Percentiles rank a stretch among this genome's conserved stretches.
Evolutionary conservation across 2,329 filamentous ascomycete genomes (phyloP).

Genomic region (Helotiales sp.): DNA sequence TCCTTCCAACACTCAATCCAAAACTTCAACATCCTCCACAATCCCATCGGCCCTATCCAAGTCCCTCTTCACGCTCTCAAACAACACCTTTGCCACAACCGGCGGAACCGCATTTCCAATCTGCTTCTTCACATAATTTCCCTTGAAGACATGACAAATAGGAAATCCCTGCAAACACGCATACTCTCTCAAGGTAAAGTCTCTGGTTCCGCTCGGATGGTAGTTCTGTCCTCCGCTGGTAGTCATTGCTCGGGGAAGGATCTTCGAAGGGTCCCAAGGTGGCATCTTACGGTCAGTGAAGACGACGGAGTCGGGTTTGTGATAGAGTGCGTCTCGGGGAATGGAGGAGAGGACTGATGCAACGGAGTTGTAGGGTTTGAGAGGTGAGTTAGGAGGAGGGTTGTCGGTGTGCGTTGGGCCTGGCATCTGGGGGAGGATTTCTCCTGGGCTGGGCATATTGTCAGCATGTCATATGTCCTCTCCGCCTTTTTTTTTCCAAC

Average conservation of each 20-base stretch:
- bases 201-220: slow-evolving; percentile 63
- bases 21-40: slow-evolving; percentile 29
- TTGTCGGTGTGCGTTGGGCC: slow-evolving; percentile 54
- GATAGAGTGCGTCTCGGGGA: slow-evolving; percentile 37
- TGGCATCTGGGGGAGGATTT: slow-evolving; percentile 67
- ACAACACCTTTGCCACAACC: slow-evolving; percentile 46
- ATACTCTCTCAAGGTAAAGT: slow-evolving; percentile 67
- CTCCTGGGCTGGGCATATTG: slow-evolving; percentile 57
- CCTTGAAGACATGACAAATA: slow-evolving; percentile 53
- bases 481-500: not conserved
- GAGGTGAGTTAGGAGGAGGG: slow-evolving; percentile 36
- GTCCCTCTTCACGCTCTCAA: slow-evolving; percentile 41
- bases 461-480: slow-evolving; percentile 1
- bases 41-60: slow-evolving; percentile 29
- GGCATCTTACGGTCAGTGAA: slow-evolving; percentile 9
- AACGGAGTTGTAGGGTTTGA: slow-evolving; percentile 46
- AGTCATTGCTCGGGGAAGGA: slow-evolving; percentile 61
- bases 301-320: slow-evolving; percentile 38
- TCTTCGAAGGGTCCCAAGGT: slow-evolving; percentile 47
- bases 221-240: slow-evolving; percentile 62
- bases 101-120: slow-evolving; percentile 82
- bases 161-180: slow-evolving; percentile 73
- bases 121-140: slow-evolving; percentile 54
- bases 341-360: slow-evolving; percentile 30
- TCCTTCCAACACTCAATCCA: slow-evolving; percentile 5